Conservation (phyloP, 2,329 filamentous ascomycete species). For the Microdochium nivale region DNA sequence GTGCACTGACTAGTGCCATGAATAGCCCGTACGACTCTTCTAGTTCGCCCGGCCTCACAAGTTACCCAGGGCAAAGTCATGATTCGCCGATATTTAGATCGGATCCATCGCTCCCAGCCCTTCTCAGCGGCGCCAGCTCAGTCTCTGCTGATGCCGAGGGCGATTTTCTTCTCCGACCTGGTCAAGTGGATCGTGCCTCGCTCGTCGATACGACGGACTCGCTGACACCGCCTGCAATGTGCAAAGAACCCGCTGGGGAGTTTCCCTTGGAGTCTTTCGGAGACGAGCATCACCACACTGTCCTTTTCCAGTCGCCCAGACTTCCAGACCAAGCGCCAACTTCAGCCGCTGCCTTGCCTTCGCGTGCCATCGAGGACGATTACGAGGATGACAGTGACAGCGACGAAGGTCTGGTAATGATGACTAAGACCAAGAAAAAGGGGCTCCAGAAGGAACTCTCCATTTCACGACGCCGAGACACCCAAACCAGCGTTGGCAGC, state of each 20-base stretch:
- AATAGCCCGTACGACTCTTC: slow-evolving; percentile 46
- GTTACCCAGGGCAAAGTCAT: slow-evolving; percentile 26
- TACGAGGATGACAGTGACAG: slow-evolving; percentile 43
- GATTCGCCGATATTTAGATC: slow-evolving; percentile 47
- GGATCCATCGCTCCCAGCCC: slow-evolving; percentile 54
- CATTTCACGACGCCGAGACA: slow-evolving; percentile 36
- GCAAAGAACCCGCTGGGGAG: slow-evolving; percentile 34
- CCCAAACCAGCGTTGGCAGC: slow-evolving; percentile 51
- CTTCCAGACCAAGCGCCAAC: slow-evolving; percentile 12
- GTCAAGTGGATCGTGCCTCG: slow-evolving; percentile 32
- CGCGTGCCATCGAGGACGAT: slow-evolving; percentile 26
- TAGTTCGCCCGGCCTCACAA: slow-evolving; percentile 35
- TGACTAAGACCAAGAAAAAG: slow-evolving; percentile 38
- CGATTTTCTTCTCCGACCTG: slow-evolving; percentile 46
- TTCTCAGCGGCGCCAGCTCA: slow-evolving; percentile 56
- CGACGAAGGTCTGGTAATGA: slow-evolving; percentile 45
- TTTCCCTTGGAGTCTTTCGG: slow-evolving; percentile 35
- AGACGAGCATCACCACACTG: slow-evolving; percentile 20
- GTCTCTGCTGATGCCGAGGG: slow-evolving; percentile 55
- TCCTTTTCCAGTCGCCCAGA: slow-evolving; percentile 9
- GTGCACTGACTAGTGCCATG: slow-evolving; percentile 37
- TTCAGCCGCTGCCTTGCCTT: slow-evolving; percentile 8
- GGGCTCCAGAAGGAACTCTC: slow-evolving; percentile 16
- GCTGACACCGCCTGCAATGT: slow-evolving; percentile 42
- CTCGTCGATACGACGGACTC: slow-evolving; percentile 44